Base-by-base conservation (phyloP, 2,329 filamentous ascomycete genomes). In the Cephalotrichum gorgonifer region DNA sequence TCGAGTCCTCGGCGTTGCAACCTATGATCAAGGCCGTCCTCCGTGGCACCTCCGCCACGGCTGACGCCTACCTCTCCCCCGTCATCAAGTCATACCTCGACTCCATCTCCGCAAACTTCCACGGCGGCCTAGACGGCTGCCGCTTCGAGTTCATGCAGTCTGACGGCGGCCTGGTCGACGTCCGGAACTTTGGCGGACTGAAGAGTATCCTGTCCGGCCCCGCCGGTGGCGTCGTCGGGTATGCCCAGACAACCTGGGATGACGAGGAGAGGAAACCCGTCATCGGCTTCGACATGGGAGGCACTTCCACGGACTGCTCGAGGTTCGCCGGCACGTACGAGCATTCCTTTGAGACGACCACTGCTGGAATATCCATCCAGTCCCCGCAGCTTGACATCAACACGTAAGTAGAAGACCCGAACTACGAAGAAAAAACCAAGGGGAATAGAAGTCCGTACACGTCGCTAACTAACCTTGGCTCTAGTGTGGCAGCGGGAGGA, bases 331-430 rank as follows among this genome's bases (percentile, higher is more conserved):
- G 68, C 2, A 59, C 60, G 2, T 65, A 65, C 28, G 68, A 69
- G 26, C 66, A 71, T 43, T 60, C 69, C 0, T 88, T 89, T 52
- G 85, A 88, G 58, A 88, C 84, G 0, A 88, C 83, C 0, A 88
- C 84, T 0, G 86, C 86, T 0, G 86, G 86, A 12, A 80, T 90
- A 1, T 83, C 84, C 1, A 87, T 90, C 11, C 85, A 89, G 54
- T 84, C 81, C 1, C 86, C 86, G 0, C 86, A 90, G 59, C 74
- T 90, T 1, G 86, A 90, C 56, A 89, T 91, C 60, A 87, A 88
- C 60, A 91, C 86, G 2, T n/a, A n/a, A n/a, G n/a, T n/a, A n/a
- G n/a, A n/a, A n/a, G n/a, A n/a, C n/a, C n/a, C n/a, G n/a, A n/a
- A n/a, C n/a, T n/a, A n/a, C n/a, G n/a, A n/a, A n/a, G n/a, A n/a